Evolutionary conservation across 306 rosid species (phyloP).

Genomic region (Abrus pulchellus): DNA sequence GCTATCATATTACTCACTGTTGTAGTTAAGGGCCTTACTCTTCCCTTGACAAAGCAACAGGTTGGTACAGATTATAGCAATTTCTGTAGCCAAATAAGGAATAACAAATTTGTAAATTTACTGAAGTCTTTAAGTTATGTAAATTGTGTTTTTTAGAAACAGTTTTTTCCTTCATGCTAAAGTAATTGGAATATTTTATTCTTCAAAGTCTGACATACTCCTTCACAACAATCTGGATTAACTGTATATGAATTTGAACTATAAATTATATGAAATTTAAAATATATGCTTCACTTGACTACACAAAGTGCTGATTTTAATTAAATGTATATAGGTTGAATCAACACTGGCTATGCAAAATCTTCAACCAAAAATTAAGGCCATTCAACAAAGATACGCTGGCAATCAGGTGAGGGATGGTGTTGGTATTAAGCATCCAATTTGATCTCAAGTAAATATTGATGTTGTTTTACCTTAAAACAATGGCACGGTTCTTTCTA

Average conservation of each 20-base stretch:
- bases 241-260: constrained; percentile 38
- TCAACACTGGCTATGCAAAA: constrained; percentile 98
- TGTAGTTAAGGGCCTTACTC: constrained; percentile 79
- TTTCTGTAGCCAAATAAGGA: constrained; percentile 10
- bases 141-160: not conserved
- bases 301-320: constrained; percentile 33
- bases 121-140: constrained; percentile 19
- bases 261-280: constrained; percentile 10
- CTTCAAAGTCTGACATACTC: constrained; percentile 35
- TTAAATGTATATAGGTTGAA: constrained; percentile 72
- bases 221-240: constrained; percentile 13
- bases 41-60: constrained; percentile 97
- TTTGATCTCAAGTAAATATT: constrained; percentile 42
- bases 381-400: constrained; percentile 96
- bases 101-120: constrained; percentile 32
- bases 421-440: constrained; percentile 39
- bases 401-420: constrained; percentile 88
- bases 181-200: constrained; percentile 34
- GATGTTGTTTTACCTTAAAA: constrained; percentile 25
- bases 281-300: constrained; percentile 19
- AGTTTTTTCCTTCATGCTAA: not conserved
- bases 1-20: constrained; percentile 94
- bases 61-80: constrained; percentile 52
- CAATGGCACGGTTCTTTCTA: constrained; percentile 46
- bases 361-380: constrained; percentile 97